Evolutionary conservation across 2,329 filamentous ascomycete species (phyloP), one percentile per base, ranked within the genome.

Genomic region (Cladosporium oxysporum): DNA sequence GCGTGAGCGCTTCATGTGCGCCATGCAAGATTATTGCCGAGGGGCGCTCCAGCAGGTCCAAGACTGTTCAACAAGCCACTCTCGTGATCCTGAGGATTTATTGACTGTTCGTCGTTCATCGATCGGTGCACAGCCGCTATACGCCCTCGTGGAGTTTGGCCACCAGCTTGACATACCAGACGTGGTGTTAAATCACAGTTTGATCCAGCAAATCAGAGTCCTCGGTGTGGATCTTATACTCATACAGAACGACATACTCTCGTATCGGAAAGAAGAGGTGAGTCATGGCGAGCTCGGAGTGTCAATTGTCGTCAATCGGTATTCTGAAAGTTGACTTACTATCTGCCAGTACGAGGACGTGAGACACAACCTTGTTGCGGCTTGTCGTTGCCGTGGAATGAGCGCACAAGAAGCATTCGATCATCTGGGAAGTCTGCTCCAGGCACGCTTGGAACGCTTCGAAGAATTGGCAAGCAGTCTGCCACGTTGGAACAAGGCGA

Each of bases 211-310:
- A 7, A 57, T 64, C 33, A 21, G 29, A 21, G 16, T 33, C 28
- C 16, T 50, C 7, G 62, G 44, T 33, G 37, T 64, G 23, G 62
- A 64, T 21, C n/a, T 64, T 3, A 64, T 50, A 2, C 52, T 58
- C 4, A 52, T 64, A 23, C 62, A 64, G 16, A 64, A 64, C 52
- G 62, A 64, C 52, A 33, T 64, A n/a, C 16, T 64, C 5, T 64
- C 62, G 5, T 64, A 64, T 28, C 52, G 18, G 5, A 64, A 64
- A 14, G 62, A 64, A 33, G 62, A 64, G 41, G 49, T 57, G 16
- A 57, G 53, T 33, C 31, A 12, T 33, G 31, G 10, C 31, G 11
- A 33, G 31, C 31, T 33, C 11, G 31, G 11, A 33, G 31, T 1
- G 31, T 11, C 31, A 11, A 11, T 10, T 2, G 31, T 33, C 8